A percentile compares a stretch with the other conserved stretches of the same genome.
Conservation (phyloP, 768 basidiomycete species). For the Amanita pallidorosea region DNA sequence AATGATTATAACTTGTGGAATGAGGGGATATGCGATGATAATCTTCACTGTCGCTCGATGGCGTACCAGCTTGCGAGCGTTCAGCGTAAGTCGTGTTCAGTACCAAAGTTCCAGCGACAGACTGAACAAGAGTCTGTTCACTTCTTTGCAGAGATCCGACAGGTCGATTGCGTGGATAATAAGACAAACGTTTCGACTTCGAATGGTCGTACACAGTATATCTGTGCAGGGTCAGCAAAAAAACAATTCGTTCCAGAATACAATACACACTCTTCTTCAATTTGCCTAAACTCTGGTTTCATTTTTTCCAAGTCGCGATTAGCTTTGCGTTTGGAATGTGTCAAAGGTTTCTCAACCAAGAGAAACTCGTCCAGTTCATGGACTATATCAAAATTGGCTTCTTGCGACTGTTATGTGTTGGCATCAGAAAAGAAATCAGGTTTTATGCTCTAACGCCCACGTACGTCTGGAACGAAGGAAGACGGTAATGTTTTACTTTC, state of each 20-base stretch:
- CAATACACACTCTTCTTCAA: conserved; percentile 78
- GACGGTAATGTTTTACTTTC: conserved; percentile 62
- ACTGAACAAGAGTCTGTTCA: conserved; percentile 31
- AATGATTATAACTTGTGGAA: conserved; percentile 1
- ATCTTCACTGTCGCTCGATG: conserved; percentile 23
- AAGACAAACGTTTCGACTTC: conserved; percentile 62
- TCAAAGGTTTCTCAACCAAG: conserved; percentile 96
- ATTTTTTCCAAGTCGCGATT: conserved; percentile 80
- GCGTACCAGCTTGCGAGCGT: conserved; percentile 36
- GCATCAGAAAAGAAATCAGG: not conserved
- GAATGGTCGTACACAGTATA: conserved; percentile 87
- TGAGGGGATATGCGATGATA: conserved; percentile 11
- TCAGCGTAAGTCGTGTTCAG: conserved; percentile 39
- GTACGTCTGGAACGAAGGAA: conserved; percentile 86
- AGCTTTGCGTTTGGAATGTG: conserved; percentile 85
- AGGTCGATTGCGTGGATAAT: conserved; percentile 81
- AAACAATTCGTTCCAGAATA: not conserved
- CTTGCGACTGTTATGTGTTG: conserved; percentile 58
- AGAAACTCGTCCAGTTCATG: conserved; percentile 97
- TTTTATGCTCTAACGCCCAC: conserved; percentile 21
- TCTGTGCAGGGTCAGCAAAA: conserved; percentile 26
- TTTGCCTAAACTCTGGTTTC: conserved; percentile 82
- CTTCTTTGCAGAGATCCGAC: conserved; percentile 28
- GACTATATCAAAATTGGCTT: conserved; percentile 96
- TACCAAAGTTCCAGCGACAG: conserved; percentile 29